Evolutionary conservation across 2,329 filamentous ascomycete species (phyloP).

Genomic region (Clonostachys chloroleuca): DNA sequence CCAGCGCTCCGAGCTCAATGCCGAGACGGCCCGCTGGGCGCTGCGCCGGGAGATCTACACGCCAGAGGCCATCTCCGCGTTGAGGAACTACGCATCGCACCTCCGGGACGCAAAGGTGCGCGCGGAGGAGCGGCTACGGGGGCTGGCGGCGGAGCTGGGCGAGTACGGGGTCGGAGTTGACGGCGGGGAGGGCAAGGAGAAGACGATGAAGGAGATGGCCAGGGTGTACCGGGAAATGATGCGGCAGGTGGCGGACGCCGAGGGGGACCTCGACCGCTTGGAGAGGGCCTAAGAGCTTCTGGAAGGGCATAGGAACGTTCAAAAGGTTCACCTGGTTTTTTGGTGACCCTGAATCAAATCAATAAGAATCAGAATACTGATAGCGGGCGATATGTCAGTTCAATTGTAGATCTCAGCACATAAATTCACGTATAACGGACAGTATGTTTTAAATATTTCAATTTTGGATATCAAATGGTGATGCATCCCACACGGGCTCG

Average conservation of each 20-base stretch:
- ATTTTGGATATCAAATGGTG: no score
- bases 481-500: no score
- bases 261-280: constrained; percentile 36
- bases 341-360: no score
- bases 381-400: no score
- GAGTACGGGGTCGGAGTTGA: constrained; percentile 42
- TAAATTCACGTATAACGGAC: no score
- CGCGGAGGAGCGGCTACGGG: constrained; percentile 35
- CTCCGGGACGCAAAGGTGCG: constrained; percentile 41
- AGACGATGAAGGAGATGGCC: constrained; percentile 48
- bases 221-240: constrained; percentile 45
- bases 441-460: no score
- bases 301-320: not conserved
- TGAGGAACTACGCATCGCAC: constrained; percentile 42
- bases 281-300: constrained; percentile 7
- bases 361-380: no score
- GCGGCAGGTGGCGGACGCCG: constrained; percentile 42
- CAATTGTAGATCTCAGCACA: no score
- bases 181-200: constrained; percentile 34
- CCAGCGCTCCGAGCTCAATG: constrained; percentile 31
- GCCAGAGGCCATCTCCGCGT: constrained; percentile 32
- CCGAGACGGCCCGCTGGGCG: constrained; percentile 22
- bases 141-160: constrained; percentile 34
- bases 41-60: constrained; percentile 37
- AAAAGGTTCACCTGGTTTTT: no score